Evolutionary conservation across 805 yeast species (phyloP).

Genomic region (Ogataea corticis): DNA sequence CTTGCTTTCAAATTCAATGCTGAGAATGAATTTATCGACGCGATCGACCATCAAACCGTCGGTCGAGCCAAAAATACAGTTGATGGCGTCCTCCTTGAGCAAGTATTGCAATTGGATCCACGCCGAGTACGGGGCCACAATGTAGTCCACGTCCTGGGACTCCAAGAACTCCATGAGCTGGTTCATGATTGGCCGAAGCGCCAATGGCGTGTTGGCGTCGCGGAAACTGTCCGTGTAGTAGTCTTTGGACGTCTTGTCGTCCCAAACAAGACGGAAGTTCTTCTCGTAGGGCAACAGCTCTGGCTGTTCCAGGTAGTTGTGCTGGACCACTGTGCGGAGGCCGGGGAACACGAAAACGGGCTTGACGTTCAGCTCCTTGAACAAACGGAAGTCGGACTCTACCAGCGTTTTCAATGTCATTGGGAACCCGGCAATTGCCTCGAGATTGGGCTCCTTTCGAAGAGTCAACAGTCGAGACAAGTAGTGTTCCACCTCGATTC

Average conservation of each 20-base stretch:
- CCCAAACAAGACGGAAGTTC: conserved; percentile 52
- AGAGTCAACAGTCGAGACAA: conserved; percentile 58
- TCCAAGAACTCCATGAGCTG: conserved; percentile 61
- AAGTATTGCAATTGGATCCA: conserved; percentile 79
- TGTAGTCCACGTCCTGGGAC: conserved; percentile 56
- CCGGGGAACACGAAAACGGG: conserved; percentile 84
- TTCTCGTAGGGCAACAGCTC: conserved; percentile 37
- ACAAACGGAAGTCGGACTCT: conserved; percentile 60
- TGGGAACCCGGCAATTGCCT: conserved; percentile 84
- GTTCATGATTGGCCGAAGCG: conserved; percentile 49
- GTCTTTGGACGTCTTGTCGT: conserved; percentile 30
- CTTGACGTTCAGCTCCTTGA: conserved; percentile 62
- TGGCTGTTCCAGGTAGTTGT: conserved; percentile 26
- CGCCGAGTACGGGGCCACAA: conserved; percentile 82
- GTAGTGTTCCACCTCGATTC: conserved; percentile 84
- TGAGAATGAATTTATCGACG: conserved; percentile 69
- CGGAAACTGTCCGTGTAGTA: conserved; percentile 51
- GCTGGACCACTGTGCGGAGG: conserved; percentile 41
- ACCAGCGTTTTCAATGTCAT: conserved; percentile 55
- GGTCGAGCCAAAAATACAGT: conserved; percentile 81
- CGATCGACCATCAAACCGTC: conserved; percentile 63
- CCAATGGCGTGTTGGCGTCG: conserved; percentile 49
- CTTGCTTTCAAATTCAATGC: conserved; percentile 64
- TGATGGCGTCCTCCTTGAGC: conserved; percentile 54
- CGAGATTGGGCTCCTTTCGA: conserved; percentile 66